A percentile compares a stretch with the other conserved stretches of the same genome.
Conservation (phyloP, 345 rosid genomes). For the Melastoma malabathricum region DNA sequence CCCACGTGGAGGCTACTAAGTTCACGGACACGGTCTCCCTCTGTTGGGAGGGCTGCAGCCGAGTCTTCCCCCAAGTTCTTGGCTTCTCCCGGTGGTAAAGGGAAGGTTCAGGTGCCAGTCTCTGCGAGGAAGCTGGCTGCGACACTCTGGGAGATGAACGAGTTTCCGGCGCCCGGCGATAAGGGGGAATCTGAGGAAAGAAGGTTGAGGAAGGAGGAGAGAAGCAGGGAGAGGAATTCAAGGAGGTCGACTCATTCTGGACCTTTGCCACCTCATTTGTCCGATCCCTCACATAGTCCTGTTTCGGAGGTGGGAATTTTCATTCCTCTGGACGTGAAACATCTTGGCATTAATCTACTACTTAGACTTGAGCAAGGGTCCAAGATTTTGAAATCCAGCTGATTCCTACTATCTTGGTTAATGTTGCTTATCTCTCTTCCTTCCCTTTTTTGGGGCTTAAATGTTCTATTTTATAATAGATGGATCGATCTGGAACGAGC, state of each 20-base stretch:
- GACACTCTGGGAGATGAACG: conserved; percentile 96
- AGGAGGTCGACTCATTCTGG: conserved; percentile 51
- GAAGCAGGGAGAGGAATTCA: conserved; percentile 35
- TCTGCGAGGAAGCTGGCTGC: conserved; percentile 97
- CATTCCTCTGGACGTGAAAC: neutral
- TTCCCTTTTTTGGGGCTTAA: neutral
- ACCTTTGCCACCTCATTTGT: conserved; percentile 79
- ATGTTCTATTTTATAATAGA: conserved; percentile 37
- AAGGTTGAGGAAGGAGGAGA: conserved; percentile 31
- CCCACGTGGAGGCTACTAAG: conserved; percentile 81
- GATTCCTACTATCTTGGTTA: too few relatives aligned
- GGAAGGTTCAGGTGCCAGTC: conserved; percentile 43
- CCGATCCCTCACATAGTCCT: conserved; percentile 96
- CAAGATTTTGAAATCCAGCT: too few relatives aligned
- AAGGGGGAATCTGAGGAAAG: conserved; percentile 31
- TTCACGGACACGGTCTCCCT: conserved; percentile 52
- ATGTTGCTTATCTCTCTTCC: too few relatives aligned
- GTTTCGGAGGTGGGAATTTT: conserved; percentile 58
- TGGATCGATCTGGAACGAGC: conserved; percentile 74
- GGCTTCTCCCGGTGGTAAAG: conserved; percentile 25
- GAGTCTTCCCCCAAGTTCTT: conserved; percentile 56
- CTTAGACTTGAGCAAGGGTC: neutral
- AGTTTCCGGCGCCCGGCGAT: conserved; percentile 66
- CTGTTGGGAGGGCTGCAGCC: conserved; percentile 29
- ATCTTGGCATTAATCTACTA: conserved; percentile 1